Conservation (phyloP, 345 rosid species). For the Eucalyptus melliodora region DNA sequence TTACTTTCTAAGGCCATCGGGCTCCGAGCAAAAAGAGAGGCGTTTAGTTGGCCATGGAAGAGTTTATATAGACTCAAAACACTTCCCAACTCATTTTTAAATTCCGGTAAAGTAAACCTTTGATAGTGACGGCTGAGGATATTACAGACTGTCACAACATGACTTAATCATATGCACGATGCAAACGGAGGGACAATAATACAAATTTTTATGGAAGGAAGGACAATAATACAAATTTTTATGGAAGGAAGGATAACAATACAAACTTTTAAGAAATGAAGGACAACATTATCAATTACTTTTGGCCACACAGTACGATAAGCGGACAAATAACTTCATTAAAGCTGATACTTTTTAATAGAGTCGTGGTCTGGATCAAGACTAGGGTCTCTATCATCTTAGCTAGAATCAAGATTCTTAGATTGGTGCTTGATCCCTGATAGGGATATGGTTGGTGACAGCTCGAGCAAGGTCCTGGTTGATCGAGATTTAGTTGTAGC, state of each 20-base stretch:
- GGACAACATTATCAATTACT: not conserved
- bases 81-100: not conserved
- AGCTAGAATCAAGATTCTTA: not conserved
- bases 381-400: not conserved
- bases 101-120: not conserved
- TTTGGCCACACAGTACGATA: not conserved
- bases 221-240: not conserved
- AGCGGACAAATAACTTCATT: not conserved
- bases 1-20: not conserved
- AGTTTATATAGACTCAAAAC: not conserved
- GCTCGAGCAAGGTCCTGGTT: not conserved
- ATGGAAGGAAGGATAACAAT: not conserved
- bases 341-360: not conserved
- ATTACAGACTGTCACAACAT: not conserved
- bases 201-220: not conserved
- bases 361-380: not conserved
- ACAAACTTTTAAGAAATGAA: not conserved
- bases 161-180: not conserved
- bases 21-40: not conserved
- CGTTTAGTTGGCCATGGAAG: not conserved
- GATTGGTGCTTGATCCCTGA: not conserved
- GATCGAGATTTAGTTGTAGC: not conserved
- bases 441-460: not conserved
- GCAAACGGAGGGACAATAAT: not conserved
- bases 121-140: not conserved